Evolutionary conservation across 805 yeast species (phyloP).

Genomic region (Komagataella mondaviorum): DNA sequence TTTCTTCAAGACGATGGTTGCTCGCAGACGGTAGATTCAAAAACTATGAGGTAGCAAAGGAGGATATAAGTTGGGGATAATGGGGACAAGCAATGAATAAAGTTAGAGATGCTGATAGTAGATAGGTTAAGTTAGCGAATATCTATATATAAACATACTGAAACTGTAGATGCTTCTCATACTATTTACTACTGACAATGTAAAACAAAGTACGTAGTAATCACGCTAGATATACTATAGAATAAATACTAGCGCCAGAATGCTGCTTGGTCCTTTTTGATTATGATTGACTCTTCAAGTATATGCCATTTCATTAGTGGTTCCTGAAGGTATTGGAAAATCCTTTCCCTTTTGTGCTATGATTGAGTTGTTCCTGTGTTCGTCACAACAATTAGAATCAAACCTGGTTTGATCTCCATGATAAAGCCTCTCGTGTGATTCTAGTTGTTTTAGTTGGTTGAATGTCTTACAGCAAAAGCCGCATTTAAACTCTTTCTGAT

Average conservation of each 20-base stretch:
- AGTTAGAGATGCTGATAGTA: neutral
- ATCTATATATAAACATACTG: neutral
- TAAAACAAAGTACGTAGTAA: too few species aligned
- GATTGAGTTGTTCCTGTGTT: neutral
- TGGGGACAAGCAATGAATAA: neutral
- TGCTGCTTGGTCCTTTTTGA: too few species aligned
- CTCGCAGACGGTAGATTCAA: neutral
- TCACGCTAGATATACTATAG: too few species aligned
- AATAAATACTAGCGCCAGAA: too few species aligned
- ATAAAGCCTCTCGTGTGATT: neutral
- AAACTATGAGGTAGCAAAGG: neutral
- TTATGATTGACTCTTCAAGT: neutral
- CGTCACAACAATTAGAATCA: slow-evolving; percentile 1
- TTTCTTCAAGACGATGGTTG: neutral
- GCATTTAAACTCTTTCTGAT: slow-evolving; percentile 23
- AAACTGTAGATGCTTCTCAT: neutral
- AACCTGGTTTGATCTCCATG: slow-evolving; percentile 1
- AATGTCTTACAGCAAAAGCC: slow-evolving; percentile 2
- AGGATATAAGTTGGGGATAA: neutral
- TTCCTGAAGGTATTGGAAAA: neutral
- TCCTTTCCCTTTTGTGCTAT: neutral
- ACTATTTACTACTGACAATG: too few species aligned
- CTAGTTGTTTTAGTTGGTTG: slow-evolving; percentile 1
- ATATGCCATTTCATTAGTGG: neutral
- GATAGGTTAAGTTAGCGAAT: neutral